These are phyloP conservation scores for Chlorokybus atmophyticus DNA, from an alignment of 139 green algal species.

Conservation along the genomic window DNA sequence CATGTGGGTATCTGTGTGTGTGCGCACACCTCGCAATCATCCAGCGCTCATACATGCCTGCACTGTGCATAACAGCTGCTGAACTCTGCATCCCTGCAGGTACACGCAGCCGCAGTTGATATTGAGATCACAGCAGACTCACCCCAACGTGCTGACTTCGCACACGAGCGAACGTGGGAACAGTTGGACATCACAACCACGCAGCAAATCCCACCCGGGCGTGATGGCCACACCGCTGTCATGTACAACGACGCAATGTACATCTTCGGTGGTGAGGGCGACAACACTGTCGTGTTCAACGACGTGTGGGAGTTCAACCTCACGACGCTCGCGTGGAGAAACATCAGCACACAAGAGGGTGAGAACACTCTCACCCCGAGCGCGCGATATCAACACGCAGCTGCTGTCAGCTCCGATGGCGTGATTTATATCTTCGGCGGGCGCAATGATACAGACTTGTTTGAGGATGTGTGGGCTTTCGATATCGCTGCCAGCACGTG, in stretches of 20 bases:
- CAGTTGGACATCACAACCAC: background rate
- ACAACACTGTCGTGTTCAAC: background rate
- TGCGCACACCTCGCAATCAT: no score
- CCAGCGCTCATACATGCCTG: no score
- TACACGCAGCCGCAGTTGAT: no score
- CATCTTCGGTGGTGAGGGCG: slow-evolving; percentile 16
- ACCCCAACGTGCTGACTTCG: no score
- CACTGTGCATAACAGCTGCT: no score
- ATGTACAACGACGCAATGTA: slow-evolving; percentile 3
- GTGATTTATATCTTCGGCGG: slow-evolving; percentile 8
- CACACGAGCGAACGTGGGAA: no score
- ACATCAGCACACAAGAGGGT: no score
- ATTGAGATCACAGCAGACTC: no score
- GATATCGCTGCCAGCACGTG: no score
- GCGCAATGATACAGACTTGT: background rate
- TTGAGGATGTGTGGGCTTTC: slow-evolving; percentile 1
- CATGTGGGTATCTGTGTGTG: no score
- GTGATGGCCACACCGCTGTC: slow-evolving; percentile 7
- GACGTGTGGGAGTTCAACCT: background rate
- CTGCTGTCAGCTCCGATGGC: background rate
- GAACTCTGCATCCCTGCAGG: no score
- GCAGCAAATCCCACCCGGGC: background rate
- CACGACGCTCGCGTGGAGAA: background rate
- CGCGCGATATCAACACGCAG: slow-evolving; percentile 2
- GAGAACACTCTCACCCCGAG: background rate